These are phyloP conservation scores for Vigna trinervia DNA, from an alignment of 306 rosid genomes.

Conservation along the genomic window DNA sequence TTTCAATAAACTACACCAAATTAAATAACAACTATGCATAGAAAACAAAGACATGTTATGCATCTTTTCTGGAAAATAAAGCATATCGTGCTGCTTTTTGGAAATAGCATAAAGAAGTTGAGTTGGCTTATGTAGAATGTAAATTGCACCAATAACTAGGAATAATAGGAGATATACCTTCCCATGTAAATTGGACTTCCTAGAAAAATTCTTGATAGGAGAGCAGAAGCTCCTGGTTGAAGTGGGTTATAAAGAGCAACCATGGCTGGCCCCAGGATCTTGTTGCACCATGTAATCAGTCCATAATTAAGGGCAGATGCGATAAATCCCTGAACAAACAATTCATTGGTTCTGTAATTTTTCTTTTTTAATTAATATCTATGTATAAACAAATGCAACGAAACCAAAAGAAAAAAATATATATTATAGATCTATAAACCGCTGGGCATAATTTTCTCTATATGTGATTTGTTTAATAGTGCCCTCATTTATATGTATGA, in stretches of 20 bases:
- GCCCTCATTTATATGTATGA: conserved; percentile 1
- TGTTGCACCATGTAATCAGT: conserved; percentile 92
- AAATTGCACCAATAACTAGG: conserved; percentile 9
- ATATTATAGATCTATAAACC: neutral
- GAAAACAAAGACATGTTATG: neutral
- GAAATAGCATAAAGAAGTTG: neutral
- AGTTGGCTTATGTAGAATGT: neutral
- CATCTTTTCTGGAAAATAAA: conserved; percentile 7
- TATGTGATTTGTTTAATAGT: neutral
- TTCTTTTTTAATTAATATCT: neutral
- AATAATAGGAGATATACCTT: conserved; percentile 66
- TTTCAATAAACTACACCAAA: neutral
- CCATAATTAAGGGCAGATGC: conserved; percentile 98
- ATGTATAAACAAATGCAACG: neutral
- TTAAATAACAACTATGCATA: neutral
- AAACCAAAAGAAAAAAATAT: neutral
- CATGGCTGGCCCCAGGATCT: conserved; percentile 93
- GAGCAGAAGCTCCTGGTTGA: conserved; percentile 90
- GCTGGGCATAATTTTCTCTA: neutral
- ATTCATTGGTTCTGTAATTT: no score
- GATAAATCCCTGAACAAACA: conserved; percentile 69
- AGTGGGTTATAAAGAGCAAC: conserved; percentile 97
- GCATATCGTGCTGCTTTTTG: neutral
- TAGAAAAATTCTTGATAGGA: conserved; percentile 83
- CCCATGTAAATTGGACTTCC: conserved; percentile 95